Evolutionary conservation across 768 basidiomycete genomes (phyloP), one percentile per base, ranked within the genome.

Genomic region (Boletus fagicola): DNA sequence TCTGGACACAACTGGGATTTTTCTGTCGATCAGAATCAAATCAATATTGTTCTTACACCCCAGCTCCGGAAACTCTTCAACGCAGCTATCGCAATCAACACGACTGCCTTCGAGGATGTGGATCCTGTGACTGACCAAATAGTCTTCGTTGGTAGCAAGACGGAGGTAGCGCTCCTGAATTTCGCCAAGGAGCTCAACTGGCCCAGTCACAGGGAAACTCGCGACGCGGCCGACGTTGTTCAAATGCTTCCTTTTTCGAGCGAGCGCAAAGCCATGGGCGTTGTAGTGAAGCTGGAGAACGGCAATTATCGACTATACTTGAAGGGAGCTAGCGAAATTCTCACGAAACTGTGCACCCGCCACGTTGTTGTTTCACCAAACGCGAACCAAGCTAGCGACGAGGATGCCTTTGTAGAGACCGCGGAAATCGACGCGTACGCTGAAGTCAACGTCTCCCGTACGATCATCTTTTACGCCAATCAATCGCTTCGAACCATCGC

Each of bases 401-500:
- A 70, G 43, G 60, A 64, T 33, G 59, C 64, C 3, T 62, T 71
- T 31, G 72, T 95, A 44, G 80, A 86, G 68, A 85, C 83, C 2
- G 74, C 69, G 56, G 71, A 71, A 1, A 92, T 97, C 56, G 85
- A 85, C 63, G 76, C 82, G 11, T 75, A 86, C 18, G 84, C 87
- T 15, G 77, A 79, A 57, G 87, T 89, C 66, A 98, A 98, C 68
- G 92, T 98, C 69, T 82, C 80, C 28, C 83, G 92, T 46, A 98
- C 96, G 15, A 98, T 95, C 73, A 95, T 96, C 62, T 96, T 97
- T 74, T 98, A 99, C 71, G 95, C 95, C 65, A 95, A 95, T 72
- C 96, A 98, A 76, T 90, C 86, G 13, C 85, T 98, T 11, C 85
- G 96, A 49, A 98, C 97, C 2, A 92, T 99, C 62, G 94, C 95